Percentiles rank a stretch among this genome's conserved stretches.
phyloP scores from a whole-genome alignment of 2,329 filamentous ascomycete species.

The Nemania serpens region DNA sequence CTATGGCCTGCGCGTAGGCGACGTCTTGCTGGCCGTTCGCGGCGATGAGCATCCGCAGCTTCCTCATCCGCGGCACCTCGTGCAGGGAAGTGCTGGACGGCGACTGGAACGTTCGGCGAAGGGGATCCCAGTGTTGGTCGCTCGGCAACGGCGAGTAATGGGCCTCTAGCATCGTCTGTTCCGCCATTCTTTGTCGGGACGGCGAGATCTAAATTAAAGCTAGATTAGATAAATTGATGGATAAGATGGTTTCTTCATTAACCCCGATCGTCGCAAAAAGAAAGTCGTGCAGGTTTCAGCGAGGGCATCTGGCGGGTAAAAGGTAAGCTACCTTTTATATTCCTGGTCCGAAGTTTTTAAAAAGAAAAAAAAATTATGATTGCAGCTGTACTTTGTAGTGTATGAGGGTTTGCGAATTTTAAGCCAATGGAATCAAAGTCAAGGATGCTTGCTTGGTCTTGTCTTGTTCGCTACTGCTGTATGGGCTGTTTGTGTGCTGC shows the following conservation, averaged over 20 bases:
- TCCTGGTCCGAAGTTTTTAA: too few species aligned
- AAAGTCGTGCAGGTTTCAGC: too few species aligned
- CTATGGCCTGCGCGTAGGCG: slow-evolving; percentile 67
- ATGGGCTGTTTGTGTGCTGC: too few species aligned
- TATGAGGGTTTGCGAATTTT: neutral
- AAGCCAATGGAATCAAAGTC: too few species aligned
- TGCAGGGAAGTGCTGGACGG: slow-evolving; percentile 42
- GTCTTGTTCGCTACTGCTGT: too few species aligned
- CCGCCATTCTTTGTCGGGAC: slow-evolving; percentile 16
- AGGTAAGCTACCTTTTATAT: too few species aligned
- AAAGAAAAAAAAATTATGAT: too few species aligned
- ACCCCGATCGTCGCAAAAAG: too few species aligned
- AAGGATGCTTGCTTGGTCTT: too few species aligned
- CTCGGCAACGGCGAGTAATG: slow-evolving; percentile 7
- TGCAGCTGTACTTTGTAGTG: neutral
- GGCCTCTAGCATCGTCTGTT: slow-evolving; percentile 7
- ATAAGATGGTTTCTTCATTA: too few species aligned
- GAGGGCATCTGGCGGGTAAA: too few species aligned
- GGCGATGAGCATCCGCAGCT: slow-evolving; percentile 66
- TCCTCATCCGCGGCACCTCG: slow-evolving; percentile 48
- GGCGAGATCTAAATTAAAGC: neutral
- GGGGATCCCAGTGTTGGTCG: slow-evolving; percentile 7
- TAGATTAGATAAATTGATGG: too few species aligned
- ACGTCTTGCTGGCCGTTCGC: slow-evolving; percentile 68
- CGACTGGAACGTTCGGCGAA: slow-evolving; percentile 32